Evolutionary conservation across 768 basidiomycete genomes (phyloP), one percentile per base, ranked within the genome.

Genomic region (Tylopilus sp.): DNA sequence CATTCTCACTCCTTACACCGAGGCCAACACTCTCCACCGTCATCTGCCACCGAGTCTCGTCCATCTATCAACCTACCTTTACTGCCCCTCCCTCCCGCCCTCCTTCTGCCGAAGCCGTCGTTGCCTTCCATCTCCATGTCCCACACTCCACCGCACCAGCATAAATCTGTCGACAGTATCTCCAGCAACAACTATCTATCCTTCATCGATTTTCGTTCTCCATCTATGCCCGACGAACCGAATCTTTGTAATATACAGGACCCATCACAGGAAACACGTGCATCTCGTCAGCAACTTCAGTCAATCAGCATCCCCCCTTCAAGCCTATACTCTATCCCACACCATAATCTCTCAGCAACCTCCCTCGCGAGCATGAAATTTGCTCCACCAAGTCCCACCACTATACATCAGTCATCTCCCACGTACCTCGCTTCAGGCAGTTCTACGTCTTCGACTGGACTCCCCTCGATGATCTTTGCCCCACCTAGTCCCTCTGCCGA

Each of bases 201-300:
- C 28, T 78, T 79, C 57, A 77, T 79, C 40, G 76, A 79, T 65
- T 63, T 80, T 42, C 65, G 63, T 44, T 73, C 78, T 17, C 47
- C 61, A 55, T 60, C 63, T 55, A 52, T 26, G 17, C 25, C 52
- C 13, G 64, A 64, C 21, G 57, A 56, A 23, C 6, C 49, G 3
- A 53, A 30, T 45, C 17, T 42, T 31, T 50, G n/a, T 39, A 40
- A 41, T 38, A 20, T 31, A n/a, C 59, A 45, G 39, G 43, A 49
- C 33, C 26, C 10, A 13, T 1, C 56, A 18, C 49, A 43, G 17
- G 41, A 47, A 15, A 3, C 11, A 3, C 36, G 51, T n/a, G 25
- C 55, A 21, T 39, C 57, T 58, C 58, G 48, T 47, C 59, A 35
- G 17, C 60, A 31, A 17, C 60, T n/a, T 36, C 59, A 46, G 38